Base-by-base conservation (phyloP, 2,329 filamentous ascomycete genomes). In the Esteya vermicola region DNA sequence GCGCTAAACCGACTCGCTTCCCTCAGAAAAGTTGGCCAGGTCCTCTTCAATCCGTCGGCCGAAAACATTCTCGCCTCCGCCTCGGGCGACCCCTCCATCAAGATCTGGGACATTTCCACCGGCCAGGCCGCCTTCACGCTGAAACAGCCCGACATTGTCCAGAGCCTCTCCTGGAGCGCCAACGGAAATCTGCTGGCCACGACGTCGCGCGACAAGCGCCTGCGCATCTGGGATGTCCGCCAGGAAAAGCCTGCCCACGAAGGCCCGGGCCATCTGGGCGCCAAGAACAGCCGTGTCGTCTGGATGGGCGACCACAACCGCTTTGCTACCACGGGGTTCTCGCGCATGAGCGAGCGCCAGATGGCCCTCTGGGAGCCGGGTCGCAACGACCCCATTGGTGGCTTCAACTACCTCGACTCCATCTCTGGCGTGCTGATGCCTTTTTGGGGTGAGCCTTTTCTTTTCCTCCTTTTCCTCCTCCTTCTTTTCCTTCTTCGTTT, bases 341-440 rank as follows among this genome's bases (percentile, higher is more conserved):
- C 88, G 38, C 83, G 80, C 57, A 96, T 96, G 91, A 96, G 91
- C 58, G 91, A 98, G 64, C 79, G 91, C 40, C 91, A 98, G 60
- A 72, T 98, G 50, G 91, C 84, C 39, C 70, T 98, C 28, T 98
- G 91, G 91, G 91, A 98, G 65, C 78, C 86, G 36, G 83, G 88
- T 51, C 80, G 76, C 48, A 75, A 78, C 27, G 81, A 93, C 52
- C 91, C 91, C 36, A 81, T 96, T 52, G 86, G 85, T 38, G 88
- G 86, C 14, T 95, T 95, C 64, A 79, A 75, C 52, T 82, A 83
- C 50, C 72, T 98, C 36, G 91, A 98, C 62, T 93, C 85, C 35
- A 94, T 94, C 54, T 95, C 89, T 34, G 91, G 91, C 57, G 88
- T 98, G 44, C 93, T 86, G 71, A 95, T 98, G 85, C 91, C 91